Evolutionary conservation across 1,284 basidiomycete genomes (phyloP).

Genomic region (Ustilago hordei): DNA sequence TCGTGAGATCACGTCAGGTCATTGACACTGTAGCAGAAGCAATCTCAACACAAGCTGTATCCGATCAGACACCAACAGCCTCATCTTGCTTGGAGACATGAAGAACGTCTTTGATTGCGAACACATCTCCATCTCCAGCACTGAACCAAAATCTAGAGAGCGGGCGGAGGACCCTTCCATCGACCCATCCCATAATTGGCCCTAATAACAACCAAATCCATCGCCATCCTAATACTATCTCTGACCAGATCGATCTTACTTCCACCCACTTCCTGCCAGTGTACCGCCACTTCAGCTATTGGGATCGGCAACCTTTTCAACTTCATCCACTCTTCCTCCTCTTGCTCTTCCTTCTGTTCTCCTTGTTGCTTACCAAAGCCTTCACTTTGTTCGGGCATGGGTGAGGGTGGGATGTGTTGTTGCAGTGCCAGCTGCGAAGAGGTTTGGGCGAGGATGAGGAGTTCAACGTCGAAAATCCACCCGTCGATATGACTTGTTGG

Average conservation of each 20-base stretch:
- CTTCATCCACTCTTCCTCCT: conserved; percentile 10
- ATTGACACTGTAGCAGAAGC: too few relatives aligned
- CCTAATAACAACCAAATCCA: conserved; percentile 84
- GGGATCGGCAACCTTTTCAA: conserved; percentile 76
- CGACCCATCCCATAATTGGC: conserved; percentile 82
- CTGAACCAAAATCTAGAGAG: conserved; percentile 3
- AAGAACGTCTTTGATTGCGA: not conserved
- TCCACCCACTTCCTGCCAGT: conserved; percentile 91
- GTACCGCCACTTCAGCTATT: conserved; percentile 84
- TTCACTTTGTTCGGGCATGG: too few relatives aligned
- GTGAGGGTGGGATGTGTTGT: not conserved
- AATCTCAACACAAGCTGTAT: too few relatives aligned
- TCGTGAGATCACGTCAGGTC: too few relatives aligned
- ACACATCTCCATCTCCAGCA: not conserved
- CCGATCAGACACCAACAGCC: too few relatives aligned
- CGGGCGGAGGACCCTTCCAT: conserved; percentile 67
- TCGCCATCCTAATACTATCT: conserved; percentile 87
- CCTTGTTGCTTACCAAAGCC: not conserved
- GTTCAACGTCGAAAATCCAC: conserved; percentile 96
- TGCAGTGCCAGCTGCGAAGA: conserved; percentile 30
- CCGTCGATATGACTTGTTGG: conserved; percentile 72
- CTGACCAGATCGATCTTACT: conserved; percentile 87
- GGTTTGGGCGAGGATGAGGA: conserved; percentile 81
- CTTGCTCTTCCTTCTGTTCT: not conserved
- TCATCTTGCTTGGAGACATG: not conserved